phyloP scores from a whole-genome alignment of 169 alveolate species.

The Eimeria necatrix region DNA sequence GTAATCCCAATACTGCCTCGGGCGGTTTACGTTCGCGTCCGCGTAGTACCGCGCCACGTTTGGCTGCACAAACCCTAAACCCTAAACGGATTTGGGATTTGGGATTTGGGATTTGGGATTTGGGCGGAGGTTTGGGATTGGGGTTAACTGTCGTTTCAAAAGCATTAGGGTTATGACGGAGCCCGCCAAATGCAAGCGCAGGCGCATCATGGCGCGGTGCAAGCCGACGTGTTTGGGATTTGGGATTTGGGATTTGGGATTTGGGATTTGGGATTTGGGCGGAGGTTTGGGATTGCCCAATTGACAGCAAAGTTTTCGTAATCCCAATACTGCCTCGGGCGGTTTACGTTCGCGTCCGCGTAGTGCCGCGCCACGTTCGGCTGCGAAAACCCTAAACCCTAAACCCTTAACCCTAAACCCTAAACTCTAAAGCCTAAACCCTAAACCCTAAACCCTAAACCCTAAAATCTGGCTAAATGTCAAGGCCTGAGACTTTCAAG shows the following conservation, averaged over 20 bases:
- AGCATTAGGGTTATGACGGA: neutral
- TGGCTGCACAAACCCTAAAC: too few species aligned
- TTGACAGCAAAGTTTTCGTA: constrained; percentile 89
- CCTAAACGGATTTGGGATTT: neutral
- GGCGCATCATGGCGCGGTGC: too few species aligned
- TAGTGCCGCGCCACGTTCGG: constrained; percentile 85
- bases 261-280: neutral
- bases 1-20: too few species aligned
- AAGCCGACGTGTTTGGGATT: neutral
- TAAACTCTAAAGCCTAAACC: too few species aligned
- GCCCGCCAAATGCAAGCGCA: too few species aligned
- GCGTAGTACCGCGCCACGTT: too few species aligned
- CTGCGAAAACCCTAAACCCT: constrained; percentile 83
- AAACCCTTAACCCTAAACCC: too few species aligned
- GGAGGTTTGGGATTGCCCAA: constrained; percentile 83
- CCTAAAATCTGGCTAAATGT: too few species aligned
- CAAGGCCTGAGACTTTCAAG: too few species aligned
- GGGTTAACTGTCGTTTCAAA: neutral
- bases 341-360: too few species aligned
- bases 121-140: constrained; percentile 39
- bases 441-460: too few species aligned
- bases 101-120: neutral
- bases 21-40: too few species aligned
- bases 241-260: constrained; percentile 2
- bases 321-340: constrained; percentile 84